These are phyloP conservation scores for Komagataella ulmi DNA, from an alignment of 805 yeast species.

Conservation along the genomic window DNA sequence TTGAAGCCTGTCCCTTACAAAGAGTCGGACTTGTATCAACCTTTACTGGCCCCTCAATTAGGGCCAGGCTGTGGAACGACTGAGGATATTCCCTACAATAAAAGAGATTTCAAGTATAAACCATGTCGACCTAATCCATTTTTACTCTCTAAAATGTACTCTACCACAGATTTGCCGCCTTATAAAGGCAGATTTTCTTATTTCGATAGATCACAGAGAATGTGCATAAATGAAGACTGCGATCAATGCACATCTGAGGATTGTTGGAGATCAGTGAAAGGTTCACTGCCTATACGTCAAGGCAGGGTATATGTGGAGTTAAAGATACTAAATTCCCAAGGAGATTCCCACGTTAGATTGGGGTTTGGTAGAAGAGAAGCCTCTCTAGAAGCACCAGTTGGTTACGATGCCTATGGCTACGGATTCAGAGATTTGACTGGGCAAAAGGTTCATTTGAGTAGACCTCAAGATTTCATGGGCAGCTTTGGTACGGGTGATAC, in stretches of 20 bases:
- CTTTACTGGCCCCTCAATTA: not conserved
- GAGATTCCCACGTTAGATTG: slow-evolving; percentile 48
- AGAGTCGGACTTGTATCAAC: slow-evolving; percentile 12
- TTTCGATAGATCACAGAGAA: slow-evolving; percentile 59
- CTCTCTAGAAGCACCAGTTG: slow-evolving; percentile 87
- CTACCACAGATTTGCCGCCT: slow-evolving; percentile 67
- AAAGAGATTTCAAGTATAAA: slow-evolving; percentile 68
- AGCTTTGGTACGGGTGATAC: slow-evolving; percentile 62
- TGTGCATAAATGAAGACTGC: slow-evolving; percentile 25
- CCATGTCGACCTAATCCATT: slow-evolving; percentile 63
- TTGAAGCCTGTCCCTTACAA: slow-evolving; percentile 21
- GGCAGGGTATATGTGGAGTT: slow-evolving; percentile 78
- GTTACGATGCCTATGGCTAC: slow-evolving; percentile 89
- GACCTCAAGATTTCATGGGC: slow-evolving; percentile 42
- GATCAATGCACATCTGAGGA: slow-evolving; percentile 37
- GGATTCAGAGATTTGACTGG: slow-evolving; percentile 76
- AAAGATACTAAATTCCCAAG: slow-evolving; percentile 32
- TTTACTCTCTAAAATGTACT: slow-evolving; percentile 43
- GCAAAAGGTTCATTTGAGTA: slow-evolving; percentile 61
- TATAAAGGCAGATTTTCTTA: slow-evolving; percentile 39
- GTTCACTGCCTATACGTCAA: slow-evolving; percentile 63
- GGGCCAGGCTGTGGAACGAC: slow-evolving; percentile 21
- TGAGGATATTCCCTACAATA: slow-evolving; percentile 75
- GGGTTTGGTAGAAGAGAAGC: slow-evolving; percentile 85
- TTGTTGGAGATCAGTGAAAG: slow-evolving; percentile 75